A percentile compares a stretch with the other conserved stretches of the same genome.
Conservation (phyloP, 331 rosid species). For the Pyrus hybrid region DNA sequence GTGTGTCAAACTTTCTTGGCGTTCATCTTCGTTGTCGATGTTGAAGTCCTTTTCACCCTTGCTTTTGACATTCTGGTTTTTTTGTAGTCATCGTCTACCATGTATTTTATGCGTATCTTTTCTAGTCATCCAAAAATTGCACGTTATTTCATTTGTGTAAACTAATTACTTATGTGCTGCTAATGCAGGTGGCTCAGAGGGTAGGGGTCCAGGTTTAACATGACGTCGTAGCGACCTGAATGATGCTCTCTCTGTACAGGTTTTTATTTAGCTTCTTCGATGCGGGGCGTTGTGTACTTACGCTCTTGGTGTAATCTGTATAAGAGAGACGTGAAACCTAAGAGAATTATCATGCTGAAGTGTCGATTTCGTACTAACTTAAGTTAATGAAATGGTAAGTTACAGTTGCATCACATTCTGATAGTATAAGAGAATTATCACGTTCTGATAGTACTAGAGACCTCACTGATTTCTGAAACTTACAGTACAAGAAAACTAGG, state of each 20-base stretch:
- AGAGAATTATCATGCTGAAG: not conserved
- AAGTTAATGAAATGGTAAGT: too few species aligned
- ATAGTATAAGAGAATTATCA: too few species aligned
- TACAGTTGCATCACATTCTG: too few species aligned
- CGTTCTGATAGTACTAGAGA: too few species aligned
- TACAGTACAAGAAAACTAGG: too few species aligned
- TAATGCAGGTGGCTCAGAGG: conserved; percentile 66
- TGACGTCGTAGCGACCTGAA: conserved; percentile 5
- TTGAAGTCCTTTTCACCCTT: too few species aligned
- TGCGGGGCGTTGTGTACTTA: not conserved
- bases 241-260: conserved; percentile 1
- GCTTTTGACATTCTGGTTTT: too few species aligned
- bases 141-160: not conserved
- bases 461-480: too few species aligned
- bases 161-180: conserved; percentile 4
- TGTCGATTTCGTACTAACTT: not conserved
- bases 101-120: not conserved
- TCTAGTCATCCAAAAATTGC: not conserved
- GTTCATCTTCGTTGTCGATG: too few species aligned
- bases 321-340: not conserved
- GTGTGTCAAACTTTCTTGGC: too few species aligned
- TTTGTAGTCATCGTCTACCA: too few species aligned
- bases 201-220: conserved; percentile 49
- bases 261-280: conserved; percentile 6
- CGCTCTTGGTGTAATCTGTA: not conserved